A percentile compares a stretch with the other conserved stretches of the same genome.
phyloP scores from a whole-genome alignment of 2,329 filamentous ascomycete species.

The Cladophialophora exuberans region DNA sequence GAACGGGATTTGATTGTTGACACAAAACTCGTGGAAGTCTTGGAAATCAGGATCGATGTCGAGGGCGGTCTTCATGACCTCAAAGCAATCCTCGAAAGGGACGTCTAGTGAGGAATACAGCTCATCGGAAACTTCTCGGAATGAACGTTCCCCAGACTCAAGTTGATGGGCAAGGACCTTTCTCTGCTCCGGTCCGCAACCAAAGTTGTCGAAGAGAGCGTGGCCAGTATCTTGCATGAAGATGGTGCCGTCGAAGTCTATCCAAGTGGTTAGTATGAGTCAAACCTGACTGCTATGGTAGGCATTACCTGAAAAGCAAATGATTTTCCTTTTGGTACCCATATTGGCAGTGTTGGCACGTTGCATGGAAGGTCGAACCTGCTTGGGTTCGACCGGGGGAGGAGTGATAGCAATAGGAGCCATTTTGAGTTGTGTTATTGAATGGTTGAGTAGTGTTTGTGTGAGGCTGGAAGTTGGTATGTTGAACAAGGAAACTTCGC shows the following conservation, averaged over 20 bases:
- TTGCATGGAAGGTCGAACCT: constrained; percentile 23
- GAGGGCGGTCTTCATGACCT: constrained; percentile 63
- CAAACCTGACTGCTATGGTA: not conserved
- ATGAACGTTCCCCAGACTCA: constrained; percentile 66
- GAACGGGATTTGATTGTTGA: constrained; percentile 66
- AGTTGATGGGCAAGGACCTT: constrained; percentile 65
- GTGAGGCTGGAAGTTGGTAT: not conserved
- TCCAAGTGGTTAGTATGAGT: constrained; percentile 18
- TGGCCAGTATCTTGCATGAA: constrained; percentile 74
- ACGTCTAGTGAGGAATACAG: constrained; percentile 71
- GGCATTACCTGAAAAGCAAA: constrained; percentile 50
- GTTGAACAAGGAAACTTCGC: no score
- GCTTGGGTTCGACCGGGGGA: constrained; percentile 29
- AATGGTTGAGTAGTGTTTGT: not conserved
- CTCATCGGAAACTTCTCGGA: constrained; percentile 71
- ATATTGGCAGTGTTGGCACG: constrained; percentile 32
- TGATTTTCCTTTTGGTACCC: constrained; percentile 47
- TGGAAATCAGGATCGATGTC: constrained; percentile 68
- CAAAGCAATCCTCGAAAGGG: constrained; percentile 69
- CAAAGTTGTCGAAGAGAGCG: constrained; percentile 67
- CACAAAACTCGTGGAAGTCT: constrained; percentile 67
- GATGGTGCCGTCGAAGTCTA: constrained; percentile 73
- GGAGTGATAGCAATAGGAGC: constrained; percentile 32
- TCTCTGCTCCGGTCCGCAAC: constrained; percentile 62
- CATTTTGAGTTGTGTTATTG: constrained; percentile 29